Evolutionary conservation across 177 flowering plant genomes (phyloP).

Genomic region (Vitis hybrid): DNA sequence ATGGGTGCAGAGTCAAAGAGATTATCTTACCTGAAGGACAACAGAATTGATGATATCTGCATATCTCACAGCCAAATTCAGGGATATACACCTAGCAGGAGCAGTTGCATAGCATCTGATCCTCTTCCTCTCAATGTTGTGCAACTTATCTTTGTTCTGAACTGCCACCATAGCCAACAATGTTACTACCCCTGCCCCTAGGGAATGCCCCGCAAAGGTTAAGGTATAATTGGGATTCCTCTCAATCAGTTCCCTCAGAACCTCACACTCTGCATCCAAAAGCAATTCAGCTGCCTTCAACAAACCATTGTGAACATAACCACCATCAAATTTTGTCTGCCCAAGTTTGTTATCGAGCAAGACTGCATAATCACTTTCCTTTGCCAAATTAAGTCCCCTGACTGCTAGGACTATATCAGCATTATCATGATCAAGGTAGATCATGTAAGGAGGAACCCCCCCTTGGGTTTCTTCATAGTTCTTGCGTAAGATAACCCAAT

Average conservation of each 20-base stretch:
- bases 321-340: conserved; percentile 15
- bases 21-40: conserved; percentile 60
- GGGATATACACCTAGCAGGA: conserved; percentile 59
- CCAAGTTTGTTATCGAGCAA: conserved; percentile 66
- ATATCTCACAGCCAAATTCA: conserved; percentile 77
- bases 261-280: conserved; percentile 34
- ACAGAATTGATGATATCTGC: conserved; percentile 67
- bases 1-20: neutral
- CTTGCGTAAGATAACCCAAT: conserved; percentile 7
- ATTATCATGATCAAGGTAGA: conserved; percentile 57
- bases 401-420: conserved; percentile 51
- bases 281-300: conserved; percentile 67
- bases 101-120: conserved; percentile 67
- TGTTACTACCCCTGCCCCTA: too few species aligned
- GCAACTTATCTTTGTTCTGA: conserved; percentile 44
- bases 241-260: conserved; percentile 43
- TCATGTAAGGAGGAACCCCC: conserved; percentile 47
- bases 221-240: conserved; percentile 46
- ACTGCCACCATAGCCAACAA: too few species aligned
- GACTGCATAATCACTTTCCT: conserved; percentile 60
- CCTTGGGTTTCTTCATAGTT: conserved; percentile 43
- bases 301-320: conserved; percentile 13
- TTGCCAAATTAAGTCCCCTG: conserved; percentile 62
- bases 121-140: conserved; percentile 52
- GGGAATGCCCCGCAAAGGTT: conserved; percentile 60